phyloP scores from a whole-genome alignment of 1,284 basidiomycete species.

The Ceratobasidium sp. region DNA sequence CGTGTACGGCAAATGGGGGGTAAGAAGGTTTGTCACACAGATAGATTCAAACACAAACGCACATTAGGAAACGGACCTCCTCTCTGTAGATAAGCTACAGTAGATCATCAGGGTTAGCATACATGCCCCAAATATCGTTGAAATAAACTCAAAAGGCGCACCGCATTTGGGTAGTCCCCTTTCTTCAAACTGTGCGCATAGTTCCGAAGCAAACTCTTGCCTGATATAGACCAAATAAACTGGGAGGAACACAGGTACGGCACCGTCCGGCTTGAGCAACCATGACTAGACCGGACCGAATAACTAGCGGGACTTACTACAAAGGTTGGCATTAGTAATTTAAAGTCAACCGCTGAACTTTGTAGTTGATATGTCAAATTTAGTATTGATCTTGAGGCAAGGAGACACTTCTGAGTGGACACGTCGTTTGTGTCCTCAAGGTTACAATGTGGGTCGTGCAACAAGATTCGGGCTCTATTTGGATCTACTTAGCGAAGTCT shows the following conservation, averaged over 20 bases:
- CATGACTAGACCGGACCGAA: background rate
- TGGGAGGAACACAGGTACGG: background rate
- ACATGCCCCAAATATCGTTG: background rate
- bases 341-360: slow-evolving; percentile 22
- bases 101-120: background rate
- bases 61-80: slow-evolving; percentile 41
- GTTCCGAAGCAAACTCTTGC: slow-evolving; percentile 36
- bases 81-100: slow-evolving; percentile 32
- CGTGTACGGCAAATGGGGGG: background rate
- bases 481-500: background rate
- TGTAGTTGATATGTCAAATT: slow-evolving; percentile 39
- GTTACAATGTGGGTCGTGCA: slow-evolving; percentile 39
- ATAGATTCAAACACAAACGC: background rate
- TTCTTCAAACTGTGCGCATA: slow-evolving; percentile 39
- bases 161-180: slow-evolving; percentile 31
- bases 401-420: slow-evolving; percentile 34
- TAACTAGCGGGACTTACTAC: slow-evolving; percentile 15
- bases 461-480: slow-evolving; percentile 23
- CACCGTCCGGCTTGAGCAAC: background rate
- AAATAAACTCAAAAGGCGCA: background rate
- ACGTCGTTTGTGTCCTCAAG: slow-evolving; percentile 23
- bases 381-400: slow-evolving; percentile 32
- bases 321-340: slow-evolving; percentile 28
- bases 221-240: slow-evolving; percentile 36
- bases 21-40: background rate